These are phyloP conservation scores for Talaromyces adpressus DNA, from an alignment of 495 filamentous ascomycete genomes.

Conservation along the genomic window DNA sequence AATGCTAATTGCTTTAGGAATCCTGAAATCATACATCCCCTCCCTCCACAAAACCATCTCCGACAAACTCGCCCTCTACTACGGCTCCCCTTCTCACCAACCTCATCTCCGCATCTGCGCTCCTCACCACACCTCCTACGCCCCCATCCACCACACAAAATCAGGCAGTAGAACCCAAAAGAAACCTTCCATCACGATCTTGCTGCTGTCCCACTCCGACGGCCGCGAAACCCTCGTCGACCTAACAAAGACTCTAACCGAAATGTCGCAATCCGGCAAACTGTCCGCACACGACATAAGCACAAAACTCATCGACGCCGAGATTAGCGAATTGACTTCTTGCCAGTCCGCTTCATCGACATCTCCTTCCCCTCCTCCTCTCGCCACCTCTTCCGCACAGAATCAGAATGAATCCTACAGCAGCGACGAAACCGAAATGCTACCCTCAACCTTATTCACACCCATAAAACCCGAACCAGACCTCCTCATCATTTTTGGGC, in stretches of 20 bases:
- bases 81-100: slow-evolving; percentile 53
- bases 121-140: slow-evolving; percentile 53
- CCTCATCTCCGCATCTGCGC: slow-evolving; percentile 66
- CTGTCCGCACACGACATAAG: slow-evolving; percentile 72
- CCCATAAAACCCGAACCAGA: slow-evolving; percentile 64
- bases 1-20: slow-evolving; percentile 47
- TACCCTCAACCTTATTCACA: not conserved
- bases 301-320: slow-evolving; percentile 80
- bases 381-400: not conserved
- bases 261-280: slow-evolving; percentile 89
- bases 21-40: slow-evolving; percentile 77
- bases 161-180: slow-evolving; percentile 10
- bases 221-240: slow-evolving; percentile 91
- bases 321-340: slow-evolving; percentile 58
- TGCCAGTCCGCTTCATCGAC: slow-evolving; percentile 22
- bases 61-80: slow-evolving; percentile 74
- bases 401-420: not conserved
- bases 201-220: slow-evolving; percentile 84
- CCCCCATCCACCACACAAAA: slow-evolving; percentile 15
- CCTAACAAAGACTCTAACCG: slow-evolving; percentile 86
- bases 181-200: slow-evolving; percentile 56
- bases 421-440: not conserved
- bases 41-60: slow-evolving; percentile 66
- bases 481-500: slow-evolving; percentile 77
- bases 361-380: not conserved